Evolutionary conservation across 2,329 filamentous ascomycete species (phyloP).

Genomic region (Beauveria varroae): DNA sequence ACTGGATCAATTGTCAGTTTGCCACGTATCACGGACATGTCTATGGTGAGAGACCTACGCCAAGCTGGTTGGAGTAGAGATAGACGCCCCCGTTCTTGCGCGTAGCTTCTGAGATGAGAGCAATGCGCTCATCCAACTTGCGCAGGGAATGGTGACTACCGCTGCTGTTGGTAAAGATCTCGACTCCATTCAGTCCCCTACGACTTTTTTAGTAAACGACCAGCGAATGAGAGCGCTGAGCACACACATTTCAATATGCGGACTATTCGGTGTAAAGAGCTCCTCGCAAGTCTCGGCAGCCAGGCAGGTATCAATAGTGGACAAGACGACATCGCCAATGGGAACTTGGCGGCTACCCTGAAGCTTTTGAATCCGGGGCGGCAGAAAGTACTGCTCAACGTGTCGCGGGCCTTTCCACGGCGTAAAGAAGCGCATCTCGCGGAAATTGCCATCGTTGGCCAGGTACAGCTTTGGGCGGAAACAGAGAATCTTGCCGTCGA

Average conservation of each 20-base stretch:
- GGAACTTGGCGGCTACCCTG: slow-evolving; percentile 28
- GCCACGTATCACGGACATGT: background rate
- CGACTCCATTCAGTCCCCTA: slow-evolving; percentile 56
- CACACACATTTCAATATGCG: slow-evolving; percentile 44
- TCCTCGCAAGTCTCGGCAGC: slow-evolving; percentile 35
- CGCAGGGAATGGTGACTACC: slow-evolving; percentile 54
- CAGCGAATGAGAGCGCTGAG: background rate
- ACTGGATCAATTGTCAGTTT: background rate
- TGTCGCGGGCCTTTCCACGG: slow-evolving; percentile 30
- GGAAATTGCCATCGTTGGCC: slow-evolving; percentile 30
- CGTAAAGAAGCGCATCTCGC: slow-evolving; percentile 34
- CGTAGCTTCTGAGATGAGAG: slow-evolving; percentile 60
- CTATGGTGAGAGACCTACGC: background rate
- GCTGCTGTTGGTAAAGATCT: slow-evolving; percentile 64
- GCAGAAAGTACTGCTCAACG: slow-evolving; percentile 30
- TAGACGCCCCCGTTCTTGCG: slow-evolving; percentile 54
- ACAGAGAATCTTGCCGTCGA: slow-evolving; percentile 20
- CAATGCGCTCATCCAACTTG: slow-evolving; percentile 57
- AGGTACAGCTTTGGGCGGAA: slow-evolving; percentile 20
- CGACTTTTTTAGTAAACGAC: no score
- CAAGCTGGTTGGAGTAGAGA: slow-evolving; percentile 28
- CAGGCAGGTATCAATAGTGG: slow-evolving; percentile 31
- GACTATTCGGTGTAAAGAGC: slow-evolving; percentile 22
- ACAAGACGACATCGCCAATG: slow-evolving; percentile 33
- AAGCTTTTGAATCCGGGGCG: slow-evolving; percentile 21